Conservation (phyloP, 495 filamentous ascomycete species). For the Penicillium coffeae region DNA sequence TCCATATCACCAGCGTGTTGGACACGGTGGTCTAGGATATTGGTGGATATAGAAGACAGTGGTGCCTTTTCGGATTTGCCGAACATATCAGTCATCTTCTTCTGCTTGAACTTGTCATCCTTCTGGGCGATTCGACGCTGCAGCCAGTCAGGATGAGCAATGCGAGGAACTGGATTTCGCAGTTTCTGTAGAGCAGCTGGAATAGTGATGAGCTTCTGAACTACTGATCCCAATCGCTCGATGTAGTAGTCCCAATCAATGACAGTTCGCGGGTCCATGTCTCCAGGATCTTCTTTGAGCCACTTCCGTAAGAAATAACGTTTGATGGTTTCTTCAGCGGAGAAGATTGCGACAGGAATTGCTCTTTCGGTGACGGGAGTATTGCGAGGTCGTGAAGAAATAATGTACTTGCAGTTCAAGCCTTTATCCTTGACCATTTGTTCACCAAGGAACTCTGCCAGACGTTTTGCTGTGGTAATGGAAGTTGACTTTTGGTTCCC, state of each 20-base stretch:
- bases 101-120: constrained; percentile 96
- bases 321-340: constrained; percentile 82
- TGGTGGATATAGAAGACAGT: constrained; percentile 66
- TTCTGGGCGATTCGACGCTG: constrained; percentile 89
- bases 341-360: constrained; percentile 95
- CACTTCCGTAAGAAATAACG: constrained; percentile 89
- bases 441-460: constrained; percentile 94
- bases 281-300: constrained; percentile 87
- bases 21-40: constrained; percentile 57
- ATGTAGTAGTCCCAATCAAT: constrained; percentile 97
- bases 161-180: constrained; percentile 86
- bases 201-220: constrained; percentile 98
- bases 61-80: constrained; percentile 70
- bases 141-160: constrained; percentile 94
- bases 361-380: constrained; percentile 94
- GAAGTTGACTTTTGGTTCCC: constrained; percentile 93
- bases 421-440: constrained; percentile 99
- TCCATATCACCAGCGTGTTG: constrained; percentile 69
- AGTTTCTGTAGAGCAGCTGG: constrained; percentile 94
- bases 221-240: constrained; percentile 89
- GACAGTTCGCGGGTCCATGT: constrained; percentile 84
- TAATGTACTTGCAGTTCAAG: constrained; percentile 98
- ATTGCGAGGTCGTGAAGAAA: constrained; percentile 78
- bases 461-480: constrained; percentile 93
- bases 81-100: constrained; percentile 96